phyloP scores from a whole-genome alignment of 257 asterid genomes.

The Dorcoceras hygrometricum region DNA sequence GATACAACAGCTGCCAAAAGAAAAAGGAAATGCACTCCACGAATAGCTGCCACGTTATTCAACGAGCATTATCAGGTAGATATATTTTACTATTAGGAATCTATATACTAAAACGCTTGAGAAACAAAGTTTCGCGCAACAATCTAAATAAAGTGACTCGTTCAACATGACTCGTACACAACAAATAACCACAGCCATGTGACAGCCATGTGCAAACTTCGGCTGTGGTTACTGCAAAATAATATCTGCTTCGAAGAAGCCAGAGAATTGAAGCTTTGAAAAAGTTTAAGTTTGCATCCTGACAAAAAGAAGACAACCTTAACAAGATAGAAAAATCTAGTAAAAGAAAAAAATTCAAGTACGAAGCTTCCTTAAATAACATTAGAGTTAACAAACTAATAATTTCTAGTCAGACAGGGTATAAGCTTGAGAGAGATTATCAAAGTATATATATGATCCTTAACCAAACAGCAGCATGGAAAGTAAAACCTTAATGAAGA shows the following conservation, averaged over 20 bases:
- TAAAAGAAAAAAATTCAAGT: conserved; percentile 12
- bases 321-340: neutral
- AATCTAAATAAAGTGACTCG: neutral
- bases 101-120: neutral
- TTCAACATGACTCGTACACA: neutral
- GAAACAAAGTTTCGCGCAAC: neutral
- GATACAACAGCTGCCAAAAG: neutral
- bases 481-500: conserved; percentile 10
- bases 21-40: neutral
- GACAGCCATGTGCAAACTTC: neutral
- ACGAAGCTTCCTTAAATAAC: conserved; percentile 1
- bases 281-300: neutral
- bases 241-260: neutral
- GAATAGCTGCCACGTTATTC: neutral
- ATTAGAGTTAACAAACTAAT: neutral
- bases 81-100: neutral
- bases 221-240: neutral
- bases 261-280: neutral
- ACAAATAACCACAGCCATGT: neutral
- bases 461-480: conserved; percentile 5
- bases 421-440: neutral
- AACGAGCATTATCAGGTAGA: neutral
- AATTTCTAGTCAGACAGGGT: neutral
- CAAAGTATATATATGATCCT: neutral
- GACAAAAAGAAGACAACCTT: neutral